A percentile compares a stretch with the other conserved stretches of the same genome.
These are phyloP conservation scores for Trifolium fragiferum DNA, from an alignment of 306 rosid genomes.

Conservation along the genomic window DNA sequence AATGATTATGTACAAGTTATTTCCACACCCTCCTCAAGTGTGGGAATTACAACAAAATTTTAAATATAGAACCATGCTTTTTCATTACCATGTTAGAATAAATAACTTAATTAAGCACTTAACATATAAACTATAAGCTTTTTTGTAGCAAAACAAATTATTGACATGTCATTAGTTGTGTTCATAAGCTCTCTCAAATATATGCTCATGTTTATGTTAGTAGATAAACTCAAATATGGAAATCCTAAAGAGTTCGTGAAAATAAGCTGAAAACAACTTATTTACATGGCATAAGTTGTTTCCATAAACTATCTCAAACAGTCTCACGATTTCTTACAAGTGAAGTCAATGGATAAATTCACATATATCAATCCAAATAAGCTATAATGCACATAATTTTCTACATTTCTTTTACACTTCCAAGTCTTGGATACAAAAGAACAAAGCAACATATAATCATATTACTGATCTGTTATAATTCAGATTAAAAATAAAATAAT, in stretches of 20 bases:
- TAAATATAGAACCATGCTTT: no score
- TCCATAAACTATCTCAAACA: background rate
- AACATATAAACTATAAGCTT: no score
- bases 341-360: background rate
- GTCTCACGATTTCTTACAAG: background rate
- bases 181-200: no score
- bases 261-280: background rate
- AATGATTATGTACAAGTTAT: no score
- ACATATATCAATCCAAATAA: background rate
- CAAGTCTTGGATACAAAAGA: background rate
- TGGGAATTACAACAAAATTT: no score
- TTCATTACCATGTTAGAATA: no score
- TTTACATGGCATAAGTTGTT: background rate
- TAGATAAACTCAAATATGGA: background rate
- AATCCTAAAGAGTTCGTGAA: background rate
- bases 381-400: background rate
- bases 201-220: no score
- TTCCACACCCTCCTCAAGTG: no score
- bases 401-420: background rate
- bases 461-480: conserved; percentile 34
- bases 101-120: no score
- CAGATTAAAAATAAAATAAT: conserved; percentile 30
- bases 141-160: background rate
- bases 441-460: conserved; percentile 18
- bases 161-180: background rate